A percentile compares a stretch with the other conserved stretches of the same genome.
phyloP scores from a whole-genome alignment of 1,284 basidiomycete species.

The Gymnopus androsaceus region DNA sequence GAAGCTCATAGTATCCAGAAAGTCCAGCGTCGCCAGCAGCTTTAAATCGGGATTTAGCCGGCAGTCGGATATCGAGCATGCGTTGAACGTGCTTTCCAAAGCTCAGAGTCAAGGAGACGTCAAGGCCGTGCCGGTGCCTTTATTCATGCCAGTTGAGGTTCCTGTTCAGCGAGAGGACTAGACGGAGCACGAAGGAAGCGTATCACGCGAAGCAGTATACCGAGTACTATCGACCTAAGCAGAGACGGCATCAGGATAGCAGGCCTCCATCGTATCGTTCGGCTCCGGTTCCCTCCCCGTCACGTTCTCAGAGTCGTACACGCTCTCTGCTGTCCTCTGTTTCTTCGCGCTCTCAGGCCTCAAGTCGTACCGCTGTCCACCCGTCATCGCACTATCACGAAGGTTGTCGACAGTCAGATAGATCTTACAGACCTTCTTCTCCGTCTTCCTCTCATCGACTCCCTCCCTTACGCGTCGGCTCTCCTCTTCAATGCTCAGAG shows the following conservation, averaged over 20 bases:
- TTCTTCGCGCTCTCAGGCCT: background rate
- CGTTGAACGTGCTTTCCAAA: conserved; percentile 9
- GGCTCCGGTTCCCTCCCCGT: background rate
- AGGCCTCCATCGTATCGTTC: conserved; percentile 5
- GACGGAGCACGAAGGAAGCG: conserved; percentile 12
- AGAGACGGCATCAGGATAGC: conserved; percentile 3
- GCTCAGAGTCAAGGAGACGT: conserved; percentile 1
- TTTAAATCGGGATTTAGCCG: conserved; percentile 10
- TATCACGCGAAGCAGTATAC: conserved; percentile 4
- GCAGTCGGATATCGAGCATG: conserved; percentile 14
- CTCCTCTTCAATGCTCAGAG: conserved; percentile 7
- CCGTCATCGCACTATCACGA: background rate
- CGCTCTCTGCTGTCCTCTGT: conserved; percentile 3
- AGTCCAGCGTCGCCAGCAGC: conserved; percentile 2
- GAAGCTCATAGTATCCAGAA: conserved; percentile 11
- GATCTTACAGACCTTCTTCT: background rate
- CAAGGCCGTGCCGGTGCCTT: conserved; percentile 16
- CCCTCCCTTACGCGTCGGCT: background rate
- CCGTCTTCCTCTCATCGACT: conserved; percentile 1
- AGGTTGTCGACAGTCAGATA: background rate
- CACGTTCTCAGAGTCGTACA: conserved; percentile 1
- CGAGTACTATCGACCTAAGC: background rate
- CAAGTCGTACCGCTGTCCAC: background rate
- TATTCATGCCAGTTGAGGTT: conserved; percentile 17
- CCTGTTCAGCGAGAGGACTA: conserved; percentile 11